Percentiles rank a stretch among this genome's conserved stretches.
Conservation (phyloP, 208 protist genomes). For the Leishmania gerbilli region DNA sequence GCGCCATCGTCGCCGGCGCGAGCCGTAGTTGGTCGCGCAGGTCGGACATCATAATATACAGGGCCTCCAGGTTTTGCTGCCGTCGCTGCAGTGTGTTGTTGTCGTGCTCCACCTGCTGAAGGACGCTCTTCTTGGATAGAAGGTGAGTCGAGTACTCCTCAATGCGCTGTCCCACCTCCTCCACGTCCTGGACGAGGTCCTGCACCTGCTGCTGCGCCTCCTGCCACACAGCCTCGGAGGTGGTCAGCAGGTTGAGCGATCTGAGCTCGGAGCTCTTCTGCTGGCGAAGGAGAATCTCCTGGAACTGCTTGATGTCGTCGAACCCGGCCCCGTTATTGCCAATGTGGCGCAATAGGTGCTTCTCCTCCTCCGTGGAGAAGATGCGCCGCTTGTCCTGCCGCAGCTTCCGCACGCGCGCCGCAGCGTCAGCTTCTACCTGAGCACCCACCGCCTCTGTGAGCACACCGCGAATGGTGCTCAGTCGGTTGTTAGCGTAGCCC, state of each 20-base stretch:
- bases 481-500: slow-evolving; percentile 13
- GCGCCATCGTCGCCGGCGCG: slow-evolving; percentile 34
- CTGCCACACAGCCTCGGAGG: slow-evolving; percentile 54
- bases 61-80: slow-evolving; percentile 71
- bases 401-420: slow-evolving; percentile 71
- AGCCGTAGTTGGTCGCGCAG: slow-evolving; percentile 75
- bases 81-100: slow-evolving; percentile 84
- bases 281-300: slow-evolving; percentile 59
- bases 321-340: slow-evolving; percentile 46
- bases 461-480: slow-evolving; percentile 56
- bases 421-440: slow-evolving; percentile 67
- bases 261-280: slow-evolving; percentile 80
- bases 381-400: slow-evolving; percentile 63
- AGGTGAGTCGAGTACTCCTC: slow-evolving; percentile 75
- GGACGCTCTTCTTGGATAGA: slow-evolving; percentile 71
- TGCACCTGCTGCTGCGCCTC: slow-evolving; percentile 57
- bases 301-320: slow-evolving; percentile 77
- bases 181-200: slow-evolving; percentile 66
- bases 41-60: slow-evolving; percentile 67
- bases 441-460: slow-evolving; percentile 64
- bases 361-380: slow-evolving; percentile 75
- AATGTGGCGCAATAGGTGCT: slow-evolving; percentile 70
- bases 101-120: slow-evolving; percentile 85
- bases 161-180: slow-evolving; percentile 77
- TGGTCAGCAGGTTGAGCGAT: slow-evolving; percentile 63